A percentile compares a stretch with the other conserved stretches of the same genome.
phyloP scores from a whole-genome alignment of 768 basidiomycete species.

The Termitomyces sp. region DNA sequence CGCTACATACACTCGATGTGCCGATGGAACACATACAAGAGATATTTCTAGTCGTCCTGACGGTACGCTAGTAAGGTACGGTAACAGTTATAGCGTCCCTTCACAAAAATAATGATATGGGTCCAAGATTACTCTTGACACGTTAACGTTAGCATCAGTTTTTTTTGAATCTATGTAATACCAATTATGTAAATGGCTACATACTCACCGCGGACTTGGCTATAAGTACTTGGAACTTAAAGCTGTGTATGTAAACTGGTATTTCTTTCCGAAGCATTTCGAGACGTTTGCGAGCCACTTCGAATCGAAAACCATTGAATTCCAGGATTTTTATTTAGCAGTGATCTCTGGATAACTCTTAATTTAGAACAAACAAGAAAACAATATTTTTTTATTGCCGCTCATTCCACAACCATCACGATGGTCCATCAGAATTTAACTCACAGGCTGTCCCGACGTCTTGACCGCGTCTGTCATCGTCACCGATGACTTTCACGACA shows the following conservation, averaged over 20 bases:
- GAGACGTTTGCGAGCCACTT: too few species aligned
- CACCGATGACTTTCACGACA: neutral
- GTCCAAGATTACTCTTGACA: too few species aligned
- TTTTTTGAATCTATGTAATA: too few species aligned
- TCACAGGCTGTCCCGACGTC: slow-evolving; percentile 2
- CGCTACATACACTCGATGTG: neutral
- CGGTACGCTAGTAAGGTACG: too few species aligned
- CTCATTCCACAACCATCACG: slow-evolving; percentile 3
- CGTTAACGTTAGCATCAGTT: too few species aligned
- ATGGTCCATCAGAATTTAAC: neutral
- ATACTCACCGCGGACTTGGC: too few species aligned
- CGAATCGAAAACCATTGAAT: too few species aligned
- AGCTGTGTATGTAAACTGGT: too few species aligned
- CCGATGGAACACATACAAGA: neutral
- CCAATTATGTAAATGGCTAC: too few species aligned
- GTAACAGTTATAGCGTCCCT: too few species aligned
- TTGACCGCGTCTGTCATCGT: neutral
- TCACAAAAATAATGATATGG: too few species aligned
- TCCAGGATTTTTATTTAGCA: neutral
- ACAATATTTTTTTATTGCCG: neutral
- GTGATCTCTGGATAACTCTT: neutral
- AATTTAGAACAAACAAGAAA: neutral
- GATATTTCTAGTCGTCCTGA: neutral
- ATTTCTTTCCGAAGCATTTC: neutral
- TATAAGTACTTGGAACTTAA: too few species aligned